Conservation (phyloP, 352 stramenopile species). For the Elongisporangium prolatum region DNA sequence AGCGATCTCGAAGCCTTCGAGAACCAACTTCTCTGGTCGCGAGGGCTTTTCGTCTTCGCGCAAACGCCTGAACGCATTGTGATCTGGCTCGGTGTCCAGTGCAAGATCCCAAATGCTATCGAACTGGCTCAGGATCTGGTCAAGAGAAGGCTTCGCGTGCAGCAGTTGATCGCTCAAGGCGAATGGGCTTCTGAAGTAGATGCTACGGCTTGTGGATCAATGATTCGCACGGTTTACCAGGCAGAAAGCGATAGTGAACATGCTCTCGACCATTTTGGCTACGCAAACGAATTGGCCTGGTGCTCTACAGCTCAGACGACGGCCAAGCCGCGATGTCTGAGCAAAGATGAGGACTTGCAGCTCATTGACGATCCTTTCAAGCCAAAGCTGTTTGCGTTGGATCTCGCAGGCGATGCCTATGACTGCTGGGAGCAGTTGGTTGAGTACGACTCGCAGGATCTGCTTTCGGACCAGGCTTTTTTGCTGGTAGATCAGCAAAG, state of each 20-base stretch:
- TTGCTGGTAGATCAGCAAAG: slow-evolving; percentile 19
- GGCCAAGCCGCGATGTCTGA: too few relatives aligned
- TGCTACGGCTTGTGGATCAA: background rate
- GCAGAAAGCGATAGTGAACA: background rate
- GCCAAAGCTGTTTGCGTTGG: slow-evolving; percentile 35
- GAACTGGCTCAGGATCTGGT: slow-evolving; percentile 12
- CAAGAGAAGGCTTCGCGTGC: slow-evolving; percentile 19
- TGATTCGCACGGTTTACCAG: too few relatives aligned
- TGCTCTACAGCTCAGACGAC: background rate
- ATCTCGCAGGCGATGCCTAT: slow-evolving; percentile 10
- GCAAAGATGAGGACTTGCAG: background rate
- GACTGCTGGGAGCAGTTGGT: slow-evolving; percentile 41
- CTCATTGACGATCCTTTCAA: background rate
- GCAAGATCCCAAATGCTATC: slow-evolving; percentile 20
- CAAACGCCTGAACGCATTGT: slow-evolving; percentile 12
- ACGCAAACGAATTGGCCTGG: slow-evolving; percentile 36
- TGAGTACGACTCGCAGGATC: slow-evolving; percentile 63
- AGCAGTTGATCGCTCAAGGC: slow-evolving; percentile 2
- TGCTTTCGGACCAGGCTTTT: slow-evolving; percentile 26
- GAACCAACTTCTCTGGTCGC: slow-evolving; percentile 21
- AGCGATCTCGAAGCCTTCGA: background rate
- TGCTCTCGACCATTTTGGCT: slow-evolving; percentile 27
- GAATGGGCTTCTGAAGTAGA: background rate
- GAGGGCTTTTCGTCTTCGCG: slow-evolving; percentile 45
- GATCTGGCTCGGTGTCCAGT: slow-evolving; percentile 34